Percentiles rank a stretch among this genome's conserved stretches.
Evolutionary conservation across 441 rosid genomes (phyloP).

Genomic region (Gossypium laxum): DNA sequence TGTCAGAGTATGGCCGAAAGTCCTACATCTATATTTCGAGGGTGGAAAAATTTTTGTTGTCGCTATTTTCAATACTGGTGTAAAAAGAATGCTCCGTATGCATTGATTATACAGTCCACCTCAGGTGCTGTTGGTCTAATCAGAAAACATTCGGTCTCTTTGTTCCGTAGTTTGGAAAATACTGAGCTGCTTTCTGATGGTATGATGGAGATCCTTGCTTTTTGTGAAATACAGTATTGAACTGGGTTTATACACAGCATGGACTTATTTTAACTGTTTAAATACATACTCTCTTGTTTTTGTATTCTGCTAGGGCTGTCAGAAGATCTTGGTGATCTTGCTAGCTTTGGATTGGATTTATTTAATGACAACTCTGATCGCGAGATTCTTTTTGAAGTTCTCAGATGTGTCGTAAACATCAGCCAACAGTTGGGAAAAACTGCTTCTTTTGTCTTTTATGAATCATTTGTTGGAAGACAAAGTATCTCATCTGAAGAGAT

Average conservation of each 20-base stretch:
- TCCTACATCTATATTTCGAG: constrained; percentile 42
- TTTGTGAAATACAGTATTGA: constrained; percentile 8
- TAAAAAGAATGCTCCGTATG: constrained; percentile 60
- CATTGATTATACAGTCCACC: constrained; percentile 50
- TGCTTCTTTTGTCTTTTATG: constrained; percentile 71
- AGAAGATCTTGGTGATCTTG: constrained; percentile 38
- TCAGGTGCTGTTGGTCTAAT: constrained; percentile 70
- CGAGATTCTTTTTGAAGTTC: constrained; percentile 59
- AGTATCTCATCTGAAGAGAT: constrained; percentile 61
- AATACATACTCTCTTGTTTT: constrained; percentile 16
- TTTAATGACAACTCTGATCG: constrained; percentile 37
- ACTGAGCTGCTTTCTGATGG: constrained; percentile 68
- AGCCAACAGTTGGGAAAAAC: constrained; percentile 78
- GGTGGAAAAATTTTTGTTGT: constrained; percentile 72
- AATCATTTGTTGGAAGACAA: constrained; percentile 51
- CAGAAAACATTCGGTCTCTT: constrained; percentile 67
- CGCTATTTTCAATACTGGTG: constrained; percentile 82
- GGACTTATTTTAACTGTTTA: constrained; percentile 2
- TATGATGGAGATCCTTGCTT: constrained; percentile 23
- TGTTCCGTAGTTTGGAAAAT: constrained; percentile 61
- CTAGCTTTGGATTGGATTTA: constrained; percentile 36
- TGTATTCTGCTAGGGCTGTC: constrained; percentile 40
- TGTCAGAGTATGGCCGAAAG: constrained; percentile 54
- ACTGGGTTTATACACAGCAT: neutral
- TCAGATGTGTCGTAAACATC: constrained; percentile 48